Evolutionary conservation across 139 green algal genomes (phyloP), one percentile per base, ranked within the genome.

Genomic region (Edaphochlamys debaryana): DNA sequence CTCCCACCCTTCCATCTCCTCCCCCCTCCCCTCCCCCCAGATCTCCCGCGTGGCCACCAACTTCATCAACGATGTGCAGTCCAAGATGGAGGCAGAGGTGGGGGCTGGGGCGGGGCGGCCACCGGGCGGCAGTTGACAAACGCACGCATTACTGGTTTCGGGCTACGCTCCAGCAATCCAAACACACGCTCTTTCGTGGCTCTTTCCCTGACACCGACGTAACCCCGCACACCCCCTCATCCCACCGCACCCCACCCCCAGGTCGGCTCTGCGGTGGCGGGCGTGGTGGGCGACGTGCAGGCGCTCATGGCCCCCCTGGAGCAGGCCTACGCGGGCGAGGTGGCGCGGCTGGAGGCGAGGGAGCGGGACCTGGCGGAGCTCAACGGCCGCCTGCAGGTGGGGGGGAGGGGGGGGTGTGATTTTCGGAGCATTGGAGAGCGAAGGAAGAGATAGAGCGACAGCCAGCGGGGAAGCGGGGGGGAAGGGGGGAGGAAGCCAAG

Each of bases 1-100:
- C n/a, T n/a, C n/a, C n/a, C n/a, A n/a, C n/a, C n/a, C n/a, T n/a
- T n/a, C n/a, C n/a, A n/a, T 34, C 13, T 67, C 32, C 34, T 40
- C 7, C 30, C 60, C 38, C 15, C 60, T 67, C 5, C 56, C 25
- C 56, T 64, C 25, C 11, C n/a, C 60, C 25, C 58, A 80, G 75
- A 81, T 81, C 62, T 45, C 91, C 58, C 64, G 75, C 6, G 66
- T 90, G 52, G 91, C 94, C 1, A 60, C 37, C 56, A 86, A 88
- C 30, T 95, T 97, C 76, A 85, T 88, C 23, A 52, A 58, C 4
- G 74, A 80, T 17, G 76, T 96, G 30, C 82, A 91, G 40, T 58
- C 22, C 1, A 67, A 69, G 27, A 94, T 96, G 93, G 37, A 88
- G 67, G 77, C 80, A 40, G 90, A 94, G 85, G 79, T 85, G 56